Base-by-base conservation (phyloP, 2,329 filamentous ascomycete species). In the Phaeophleospora eucalypticola region DNA sequence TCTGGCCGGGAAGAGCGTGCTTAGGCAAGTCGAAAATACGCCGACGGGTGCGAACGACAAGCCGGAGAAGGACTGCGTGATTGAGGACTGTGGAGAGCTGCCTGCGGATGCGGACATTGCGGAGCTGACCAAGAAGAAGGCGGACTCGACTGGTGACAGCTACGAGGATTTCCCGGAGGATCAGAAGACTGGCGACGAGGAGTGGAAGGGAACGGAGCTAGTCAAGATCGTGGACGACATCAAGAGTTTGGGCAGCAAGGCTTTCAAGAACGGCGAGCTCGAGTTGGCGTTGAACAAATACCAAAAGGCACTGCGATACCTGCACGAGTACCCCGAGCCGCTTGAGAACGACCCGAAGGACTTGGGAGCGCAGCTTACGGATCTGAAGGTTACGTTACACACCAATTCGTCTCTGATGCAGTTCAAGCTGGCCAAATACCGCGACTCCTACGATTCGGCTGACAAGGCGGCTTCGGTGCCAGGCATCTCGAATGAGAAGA, bases 81-180 rank as follows among this genome's bases (percentile, higher is more conserved):
- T 97, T 62, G 72, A 71, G 48, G 73, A 95, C 75, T 96, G 90
- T 66, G 93, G 93, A 54, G 83, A 96, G 75, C 82, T 97, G 44
- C 54, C 57, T n/a, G 78, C 77, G 0, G 87, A 82, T 17, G 80
- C 83, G 9, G 86, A 81, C 36, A 85, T 86, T 56, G 75, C 81
- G 17, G 73, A 80, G 46, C 81, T 82, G 54, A 81, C 80, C 43
- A 78, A 82, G 60, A 88, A 86, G 71, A 70, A 76, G 29, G 78
- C 87, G 46, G 91, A 97, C 66, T 75, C 80, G 43, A 88, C 87
- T 12, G 93, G 93, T 54, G 93, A 98, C 72, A 79, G 83, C 4
- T 96, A 94, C 71, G 91, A 97, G 73, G 93, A 97, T 67, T 97
- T 87, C 71, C 93, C 93, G 27, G 89, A 96, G 65, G 93, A 98